phyloP scores from a whole-genome alignment of 805 yeast species.

The Nakazawaea anatomiae region DNA sequence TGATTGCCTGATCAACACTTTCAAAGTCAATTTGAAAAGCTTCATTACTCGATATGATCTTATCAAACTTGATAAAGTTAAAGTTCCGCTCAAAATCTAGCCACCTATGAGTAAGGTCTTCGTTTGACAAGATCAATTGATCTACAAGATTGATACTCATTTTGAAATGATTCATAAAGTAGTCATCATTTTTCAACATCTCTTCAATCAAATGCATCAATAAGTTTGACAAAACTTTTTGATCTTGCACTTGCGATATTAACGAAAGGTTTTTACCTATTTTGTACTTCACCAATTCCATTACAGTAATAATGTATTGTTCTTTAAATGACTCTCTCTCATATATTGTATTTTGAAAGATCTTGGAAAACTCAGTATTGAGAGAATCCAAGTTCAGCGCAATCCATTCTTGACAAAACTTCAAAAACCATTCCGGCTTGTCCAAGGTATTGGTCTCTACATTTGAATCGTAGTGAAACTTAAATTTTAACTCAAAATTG shows the following conservation, averaged over 20 bases:
- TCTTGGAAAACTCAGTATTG: conserved; percentile 22
- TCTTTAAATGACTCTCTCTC: conserved; percentile 17
- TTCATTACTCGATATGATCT: conserved; percentile 38
- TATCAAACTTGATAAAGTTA: conserved; percentile 46
- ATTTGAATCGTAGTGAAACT: conserved; percentile 53
- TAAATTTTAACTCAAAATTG: conserved; percentile 39
- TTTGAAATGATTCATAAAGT: conserved; percentile 36
- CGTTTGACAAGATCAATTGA: conserved; percentile 21
- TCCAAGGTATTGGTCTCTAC: conserved; percentile 57
- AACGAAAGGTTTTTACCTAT: conserved; percentile 23
- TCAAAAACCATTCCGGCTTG: conserved; percentile 68
- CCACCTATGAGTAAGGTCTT: conserved; percentile 38
- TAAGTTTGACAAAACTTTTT: conserved; percentile 26
- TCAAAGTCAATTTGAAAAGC: conserved; percentile 60
- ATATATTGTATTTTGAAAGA: conserved; percentile 18
- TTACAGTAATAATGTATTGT: conserved; percentile 39
- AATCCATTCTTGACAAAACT: conserved; percentile 40
- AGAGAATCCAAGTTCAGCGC: conserved; percentile 21
- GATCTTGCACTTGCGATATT: conserved; percentile 21
- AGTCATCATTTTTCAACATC: conserved; percentile 50
- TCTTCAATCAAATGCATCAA: conserved; percentile 56
- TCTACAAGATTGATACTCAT: conserved; percentile 22
- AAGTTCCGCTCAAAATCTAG: conserved; percentile 44
- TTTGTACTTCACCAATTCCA: conserved; percentile 42
- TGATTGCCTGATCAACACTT: conserved; percentile 30